Conservation (phyloP, 2,329 filamentous ascomycete species). For the Exophiala oligosperma region DNA sequence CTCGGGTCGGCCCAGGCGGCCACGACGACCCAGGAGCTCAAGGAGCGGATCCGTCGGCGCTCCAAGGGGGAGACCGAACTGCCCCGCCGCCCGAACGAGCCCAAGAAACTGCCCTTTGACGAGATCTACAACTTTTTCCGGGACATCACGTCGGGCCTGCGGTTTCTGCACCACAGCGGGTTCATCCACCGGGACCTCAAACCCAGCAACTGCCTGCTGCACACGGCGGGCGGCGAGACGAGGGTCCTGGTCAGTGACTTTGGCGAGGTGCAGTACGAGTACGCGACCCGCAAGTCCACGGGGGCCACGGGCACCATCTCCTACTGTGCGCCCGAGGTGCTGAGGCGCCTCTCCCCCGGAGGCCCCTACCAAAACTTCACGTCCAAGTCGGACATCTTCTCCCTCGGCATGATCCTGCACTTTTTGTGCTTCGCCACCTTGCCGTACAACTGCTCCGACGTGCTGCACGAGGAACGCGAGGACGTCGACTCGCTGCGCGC, state of each 20-base stretch:
- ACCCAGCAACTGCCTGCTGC: conserved; percentile 90
- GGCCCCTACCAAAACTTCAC: conserved; percentile 90
- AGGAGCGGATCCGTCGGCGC: conserved; percentile 78
- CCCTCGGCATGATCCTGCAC: conserved; percentile 95
- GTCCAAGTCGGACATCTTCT: conserved; percentile 97
- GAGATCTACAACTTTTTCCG: conserved; percentile 97
- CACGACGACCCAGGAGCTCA: conserved; percentile 77
- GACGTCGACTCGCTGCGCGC: conserved; percentile 80
- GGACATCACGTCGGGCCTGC: conserved; percentile 88
- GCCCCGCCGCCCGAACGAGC: conserved; percentile 35
- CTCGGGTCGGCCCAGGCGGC: conserved; percentile 65
- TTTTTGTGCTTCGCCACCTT: conserved; percentile 94
- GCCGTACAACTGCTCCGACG: conserved; percentile 81
- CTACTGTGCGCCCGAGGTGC: conserved; percentile 93
- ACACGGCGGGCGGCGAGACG: conserved; percentile 69
- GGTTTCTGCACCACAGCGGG: conserved; percentile 84
- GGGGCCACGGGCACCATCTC: conserved; percentile 95
- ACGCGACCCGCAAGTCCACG: conserved; percentile 79
- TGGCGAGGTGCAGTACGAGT: conserved; percentile 88
- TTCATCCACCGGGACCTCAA: conserved; percentile 97
- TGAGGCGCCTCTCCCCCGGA: conserved; percentile 61
- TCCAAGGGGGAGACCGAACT: conserved; percentile 75
- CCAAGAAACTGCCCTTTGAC: conserved; percentile 69
- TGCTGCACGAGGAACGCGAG: conserved; percentile 86
- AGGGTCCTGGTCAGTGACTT: conserved; percentile 94